Evolutionary conservation across 129 eudicot genomes (phyloP).

Genomic region (Ambrosia artemisiifolia): DNA sequence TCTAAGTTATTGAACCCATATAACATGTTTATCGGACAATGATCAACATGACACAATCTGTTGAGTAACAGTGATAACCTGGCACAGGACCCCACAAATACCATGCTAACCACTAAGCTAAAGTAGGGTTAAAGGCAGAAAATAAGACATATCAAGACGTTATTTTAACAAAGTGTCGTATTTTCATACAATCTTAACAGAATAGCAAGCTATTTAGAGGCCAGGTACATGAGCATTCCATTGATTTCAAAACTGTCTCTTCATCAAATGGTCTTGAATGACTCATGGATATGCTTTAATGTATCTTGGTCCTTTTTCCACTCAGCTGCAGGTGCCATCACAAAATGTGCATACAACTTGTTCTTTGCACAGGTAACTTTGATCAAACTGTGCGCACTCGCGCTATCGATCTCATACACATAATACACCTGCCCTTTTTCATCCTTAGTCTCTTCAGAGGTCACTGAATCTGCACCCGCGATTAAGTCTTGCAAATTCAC

Average conservation of each 20-base stretch:
- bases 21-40: too few species aligned
- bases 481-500: conserved; percentile 78
- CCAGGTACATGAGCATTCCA: background rate
- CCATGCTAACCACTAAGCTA: too few species aligned
- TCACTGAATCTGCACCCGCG: conserved; percentile 60
- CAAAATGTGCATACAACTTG: conserved; percentile 92
- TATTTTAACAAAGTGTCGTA: too few species aligned
- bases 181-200: too few species aligned
- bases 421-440: conserved; percentile 89
- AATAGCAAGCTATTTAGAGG: background rate
- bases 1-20: too few species aligned
- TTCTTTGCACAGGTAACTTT: conserved; percentile 83
- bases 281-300: conserved; percentile 78
- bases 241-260: background rate
- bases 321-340: conserved; percentile 75
- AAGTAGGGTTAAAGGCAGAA: too few species aligned
- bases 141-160: too few species aligned
- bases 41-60: too few species aligned
- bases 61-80: too few species aligned
- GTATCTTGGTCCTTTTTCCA: conserved; percentile 81
- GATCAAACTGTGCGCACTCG: conserved; percentile 68
- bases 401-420: conserved; percentile 68
- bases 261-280: conserved; percentile 68
- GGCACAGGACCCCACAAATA: too few species aligned
- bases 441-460: conserved; percentile 65